Conservation (phyloP, 305 asterid genomes). For the Coffea humblotiana region DNA sequence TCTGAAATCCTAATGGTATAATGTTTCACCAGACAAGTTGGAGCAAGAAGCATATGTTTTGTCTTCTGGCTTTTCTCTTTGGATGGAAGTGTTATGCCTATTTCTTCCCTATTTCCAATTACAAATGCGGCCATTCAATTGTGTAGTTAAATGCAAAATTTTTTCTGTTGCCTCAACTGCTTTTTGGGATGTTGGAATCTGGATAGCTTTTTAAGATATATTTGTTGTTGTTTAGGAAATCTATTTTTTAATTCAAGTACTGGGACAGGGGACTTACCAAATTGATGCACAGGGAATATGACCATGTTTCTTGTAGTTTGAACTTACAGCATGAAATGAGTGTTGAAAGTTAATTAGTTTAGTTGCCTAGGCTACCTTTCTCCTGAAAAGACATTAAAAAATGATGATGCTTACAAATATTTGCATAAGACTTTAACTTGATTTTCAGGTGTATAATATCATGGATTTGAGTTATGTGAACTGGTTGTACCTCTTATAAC, state of each 20-base stretch:
- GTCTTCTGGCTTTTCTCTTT: neutral
- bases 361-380: neutral
- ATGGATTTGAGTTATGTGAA: neutral
- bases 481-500: neutral
- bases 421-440: neutral
- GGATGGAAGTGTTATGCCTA: neutral
- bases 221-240: neutral
- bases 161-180: constrained; percentile 3
- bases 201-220: neutral
- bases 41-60: neutral
- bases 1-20: neutral
- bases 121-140: neutral
- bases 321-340: neutral
- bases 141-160: neutral
- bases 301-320: neutral
- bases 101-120: neutral
- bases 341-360: neutral
- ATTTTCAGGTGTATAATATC: neutral
- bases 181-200: neutral
- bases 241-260: neutral
- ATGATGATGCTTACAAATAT: neutral
- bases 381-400: neutral
- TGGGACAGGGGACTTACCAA: neutral
- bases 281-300: neutral
- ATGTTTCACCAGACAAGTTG: neutral